These are phyloP conservation scores for Leishmania guyanensis DNA, from an alignment of 208 protist genomes.

Conservation along the genomic window DNA sequence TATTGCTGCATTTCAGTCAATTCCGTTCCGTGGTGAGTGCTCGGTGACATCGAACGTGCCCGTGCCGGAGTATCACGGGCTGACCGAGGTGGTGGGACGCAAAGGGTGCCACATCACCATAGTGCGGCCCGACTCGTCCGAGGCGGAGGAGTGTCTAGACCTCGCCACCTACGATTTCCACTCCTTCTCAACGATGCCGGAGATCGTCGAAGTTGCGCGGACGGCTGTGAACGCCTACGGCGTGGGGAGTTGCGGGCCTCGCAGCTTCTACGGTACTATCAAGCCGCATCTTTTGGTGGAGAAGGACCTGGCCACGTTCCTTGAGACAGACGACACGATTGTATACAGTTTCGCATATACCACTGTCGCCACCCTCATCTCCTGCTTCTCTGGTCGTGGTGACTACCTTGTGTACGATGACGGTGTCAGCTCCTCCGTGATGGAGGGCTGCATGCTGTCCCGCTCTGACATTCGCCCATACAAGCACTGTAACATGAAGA, in stretches of 20 bases:
- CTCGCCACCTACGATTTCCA: conserved; percentile 94
- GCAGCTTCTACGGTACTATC: conserved; percentile 98
- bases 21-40: conserved; percentile 53
- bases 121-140: conserved; percentile 23
- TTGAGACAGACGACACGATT: conserved; percentile 86
- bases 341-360: conserved; percentile 96
- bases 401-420: conserved; percentile 95
- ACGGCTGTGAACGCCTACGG: conserved; percentile 93
- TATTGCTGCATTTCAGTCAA: conserved; percentile 66
- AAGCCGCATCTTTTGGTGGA: conserved; percentile 96
- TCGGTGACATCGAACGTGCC: conserved; percentile 46
- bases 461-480: conserved; percentile 86
- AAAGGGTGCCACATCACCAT: conserved; percentile 67
- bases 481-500: conserved; percentile 96
- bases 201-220: conserved; percentile 81
- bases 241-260: conserved; percentile 97
- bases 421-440: conserved; percentile 75
- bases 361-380: conserved; percentile 95
- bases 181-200: conserved; percentile 87
- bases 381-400: conserved; percentile 89
- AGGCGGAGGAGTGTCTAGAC: conserved; percentile 78
- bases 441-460: conserved; percentile 91
- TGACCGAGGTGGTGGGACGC: conserved; percentile 54
- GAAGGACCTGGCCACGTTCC: conserved; percentile 88
- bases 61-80: conserved; percentile 42